Conservation (phyloP, 169 alveolate species). For the Babesia caballi region DNA sequence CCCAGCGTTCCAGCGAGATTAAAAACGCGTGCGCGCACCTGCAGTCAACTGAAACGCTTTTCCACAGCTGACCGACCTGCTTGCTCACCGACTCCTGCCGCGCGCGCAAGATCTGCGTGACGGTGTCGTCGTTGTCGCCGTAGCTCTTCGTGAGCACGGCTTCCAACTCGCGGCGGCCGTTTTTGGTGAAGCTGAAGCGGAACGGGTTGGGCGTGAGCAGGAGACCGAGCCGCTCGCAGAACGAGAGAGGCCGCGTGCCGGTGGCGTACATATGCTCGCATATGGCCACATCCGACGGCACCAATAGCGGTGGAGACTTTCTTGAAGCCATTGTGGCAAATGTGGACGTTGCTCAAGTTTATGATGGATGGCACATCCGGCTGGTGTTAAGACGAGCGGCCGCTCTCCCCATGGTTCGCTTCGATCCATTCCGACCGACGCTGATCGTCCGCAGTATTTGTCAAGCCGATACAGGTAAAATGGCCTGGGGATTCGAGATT, state of each 20-base stretch:
- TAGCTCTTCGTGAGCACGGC: constrained; percentile 43
- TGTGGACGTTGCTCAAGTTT: no score
- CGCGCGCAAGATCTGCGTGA: constrained; percentile 31
- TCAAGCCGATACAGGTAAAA: no score
- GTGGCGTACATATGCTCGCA: constrained; percentile 58
- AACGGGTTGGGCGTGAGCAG: constrained; percentile 54
- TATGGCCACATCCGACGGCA: constrained; percentile 64
- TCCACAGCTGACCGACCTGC: not conserved
- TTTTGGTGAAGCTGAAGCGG: constrained; percentile 45
- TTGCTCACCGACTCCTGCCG: constrained; percentile 55
- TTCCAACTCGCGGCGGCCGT: constrained; percentile 43
- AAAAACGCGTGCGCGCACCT: constrained; percentile 39
- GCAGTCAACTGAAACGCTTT: not conserved
- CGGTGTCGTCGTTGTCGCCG: constrained; percentile 51
- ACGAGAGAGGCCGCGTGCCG: constrained; percentile 52
- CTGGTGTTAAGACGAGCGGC: no score
- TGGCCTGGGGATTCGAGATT: not conserved
- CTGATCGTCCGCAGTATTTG: no score
- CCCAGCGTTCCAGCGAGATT: constrained; percentile 46
- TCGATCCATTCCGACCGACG: no score
- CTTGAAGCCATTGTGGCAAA: constrained; percentile 5
- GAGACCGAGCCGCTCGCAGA: constrained; percentile 49
- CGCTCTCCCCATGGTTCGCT: constrained; percentile 28
- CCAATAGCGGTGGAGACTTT: constrained; percentile 46
- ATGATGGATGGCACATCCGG: no score